Conservation (phyloP, 257 asterid genomes). For the Nicotiana obtusifolia region DNA sequence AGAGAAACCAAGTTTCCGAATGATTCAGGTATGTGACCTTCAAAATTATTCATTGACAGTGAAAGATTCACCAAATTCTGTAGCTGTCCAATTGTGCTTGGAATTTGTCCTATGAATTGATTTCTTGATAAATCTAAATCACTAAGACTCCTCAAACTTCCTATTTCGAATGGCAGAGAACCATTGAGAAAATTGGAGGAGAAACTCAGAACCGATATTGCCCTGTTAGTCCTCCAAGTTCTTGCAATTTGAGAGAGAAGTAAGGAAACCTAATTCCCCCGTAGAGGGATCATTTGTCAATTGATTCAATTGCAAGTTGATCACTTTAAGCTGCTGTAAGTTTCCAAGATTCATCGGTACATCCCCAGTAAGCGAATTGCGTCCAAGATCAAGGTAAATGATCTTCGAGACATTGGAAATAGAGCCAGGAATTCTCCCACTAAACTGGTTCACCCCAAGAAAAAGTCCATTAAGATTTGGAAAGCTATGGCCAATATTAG, state of each 20-base stretch:
- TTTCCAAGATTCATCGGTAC: slow-evolving; percentile 22
- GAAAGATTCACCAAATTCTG: background rate
- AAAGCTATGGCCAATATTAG: background rate
- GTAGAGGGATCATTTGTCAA: background rate
- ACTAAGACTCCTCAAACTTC: background rate
- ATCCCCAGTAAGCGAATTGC: slow-evolving; percentile 10
- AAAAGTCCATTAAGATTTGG: slow-evolving; percentile 4
- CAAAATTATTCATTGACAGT: slow-evolving; percentile 11
- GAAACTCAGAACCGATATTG: background rate
- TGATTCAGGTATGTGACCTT: slow-evolving; percentile 14
- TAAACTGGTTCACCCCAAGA: background rate
- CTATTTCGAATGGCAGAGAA: background rate
- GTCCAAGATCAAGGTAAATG: background rate
- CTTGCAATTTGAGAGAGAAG: slow-evolving; percentile 1
- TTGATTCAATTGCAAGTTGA: background rate
- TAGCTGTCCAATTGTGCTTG: slow-evolving; percentile 2
- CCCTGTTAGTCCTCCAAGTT: background rate
- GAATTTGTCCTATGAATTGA: slow-evolving; percentile 9
- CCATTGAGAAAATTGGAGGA: background rate
- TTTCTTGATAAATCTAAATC: background rate
- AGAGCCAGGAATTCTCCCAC: slow-evolving; percentile 25
- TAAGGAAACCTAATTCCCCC: slow-evolving; percentile 5
- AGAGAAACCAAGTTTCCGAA: slow-evolving; percentile 3
- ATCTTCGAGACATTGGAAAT: slow-evolving; percentile 21
- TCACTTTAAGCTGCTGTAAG: slow-evolving; percentile 6